Conservation (phyloP, 1,284 basidiomycete genomes). For the Austropuccinia psidii region DNA sequence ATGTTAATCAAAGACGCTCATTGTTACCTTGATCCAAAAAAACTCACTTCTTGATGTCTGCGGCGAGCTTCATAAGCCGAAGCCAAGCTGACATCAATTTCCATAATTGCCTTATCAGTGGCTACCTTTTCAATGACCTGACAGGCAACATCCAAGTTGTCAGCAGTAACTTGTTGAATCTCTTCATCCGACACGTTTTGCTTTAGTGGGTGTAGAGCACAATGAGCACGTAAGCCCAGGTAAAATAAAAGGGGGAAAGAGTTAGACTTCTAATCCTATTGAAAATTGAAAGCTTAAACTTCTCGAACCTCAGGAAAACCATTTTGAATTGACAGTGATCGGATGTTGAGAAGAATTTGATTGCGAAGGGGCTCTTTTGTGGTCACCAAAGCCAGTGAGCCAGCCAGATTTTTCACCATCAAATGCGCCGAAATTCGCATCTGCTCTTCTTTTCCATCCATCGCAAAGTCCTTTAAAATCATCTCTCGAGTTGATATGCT, state of each 20-base stretch:
- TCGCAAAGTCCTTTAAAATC: slow-evolving; percentile 92
- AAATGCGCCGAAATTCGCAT: slow-evolving; percentile 84
- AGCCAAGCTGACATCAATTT: slow-evolving; percentile 84
- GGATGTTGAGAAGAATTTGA: slow-evolving; percentile 82
- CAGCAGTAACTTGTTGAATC: slow-evolving; percentile 72
- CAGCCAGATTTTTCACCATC: slow-evolving; percentile 95
- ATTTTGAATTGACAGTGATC: slow-evolving; percentile 60
- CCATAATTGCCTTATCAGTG: slow-evolving; percentile 90
- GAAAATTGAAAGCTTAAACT: neutral
- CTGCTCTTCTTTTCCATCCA: slow-evolving; percentile 83
- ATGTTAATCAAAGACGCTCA: neutral
- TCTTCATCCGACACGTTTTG: slow-evolving; percentile 53
- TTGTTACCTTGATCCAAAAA: neutral
- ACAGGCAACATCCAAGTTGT: slow-evolving; percentile 91
- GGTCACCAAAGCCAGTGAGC: slow-evolving; percentile 90
- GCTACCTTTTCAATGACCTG: slow-evolving; percentile 93
- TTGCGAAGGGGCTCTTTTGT: slow-evolving; percentile 96
- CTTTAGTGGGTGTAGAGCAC: slow-evolving; percentile 44
- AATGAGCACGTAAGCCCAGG: neutral
- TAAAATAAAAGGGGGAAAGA: neutral
- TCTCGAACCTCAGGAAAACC: slow-evolving; percentile 68
- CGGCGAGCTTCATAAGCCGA: slow-evolving; percentile 73
- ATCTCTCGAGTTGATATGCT: slow-evolving; percentile 95
- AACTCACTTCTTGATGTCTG: slow-evolving; percentile 71
- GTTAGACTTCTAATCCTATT: neutral